Base-by-base conservation (phyloP, 1,284 basidiomycete genomes). In the Pseudozyma tsukubaensis region DNA sequence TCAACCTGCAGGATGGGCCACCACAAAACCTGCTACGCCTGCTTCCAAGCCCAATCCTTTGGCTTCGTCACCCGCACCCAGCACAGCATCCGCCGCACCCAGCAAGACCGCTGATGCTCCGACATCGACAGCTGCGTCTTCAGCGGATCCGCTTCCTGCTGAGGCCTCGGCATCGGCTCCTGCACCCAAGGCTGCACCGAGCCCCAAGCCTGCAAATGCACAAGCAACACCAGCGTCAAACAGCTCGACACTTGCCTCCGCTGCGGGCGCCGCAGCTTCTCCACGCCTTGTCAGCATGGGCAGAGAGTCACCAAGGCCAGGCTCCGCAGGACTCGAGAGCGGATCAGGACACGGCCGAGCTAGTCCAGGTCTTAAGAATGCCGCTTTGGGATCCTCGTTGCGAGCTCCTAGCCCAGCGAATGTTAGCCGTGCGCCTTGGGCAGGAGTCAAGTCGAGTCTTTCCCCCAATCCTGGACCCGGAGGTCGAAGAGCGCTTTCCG, bases 211-310 rank as follows among this genome's bases (percentile, higher is more conserved):
- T 18, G 51, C 57, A 52, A 56, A 70, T 32, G 1, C 29, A 19
- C 24, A 51, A 52, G 55, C 60, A 48, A 21, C 24, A 12, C 53
- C 45, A 49, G 32, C 45, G 21, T 14, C 52, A 21, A 63, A 37
- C 47, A 50, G 36, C 34, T 24, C 50, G 10, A 12, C 47, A 32
- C 50, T 29, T 18, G 42, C 55, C 18, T 14, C 64, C 24, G n/a
- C 48, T 16, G 16, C 55, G 13, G 56, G 50, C 21, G 65, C 55
- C 19, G 60, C 61, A 19, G 59, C 77, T 40, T 73, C 77, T 13
- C 78, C 77, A 11, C 72, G 66, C n/a, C 70, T 77, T 5, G 66
- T 77, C 24, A 77, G 77, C 44, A 75, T 77, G 69, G 65, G 63
- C 8, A 56, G 67, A 19, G 64, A 73, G 36, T 71, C 63, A n/a